Base-by-base conservation (phyloP, 768 basidiomycete genomes). In the Mycena amicta region DNA sequence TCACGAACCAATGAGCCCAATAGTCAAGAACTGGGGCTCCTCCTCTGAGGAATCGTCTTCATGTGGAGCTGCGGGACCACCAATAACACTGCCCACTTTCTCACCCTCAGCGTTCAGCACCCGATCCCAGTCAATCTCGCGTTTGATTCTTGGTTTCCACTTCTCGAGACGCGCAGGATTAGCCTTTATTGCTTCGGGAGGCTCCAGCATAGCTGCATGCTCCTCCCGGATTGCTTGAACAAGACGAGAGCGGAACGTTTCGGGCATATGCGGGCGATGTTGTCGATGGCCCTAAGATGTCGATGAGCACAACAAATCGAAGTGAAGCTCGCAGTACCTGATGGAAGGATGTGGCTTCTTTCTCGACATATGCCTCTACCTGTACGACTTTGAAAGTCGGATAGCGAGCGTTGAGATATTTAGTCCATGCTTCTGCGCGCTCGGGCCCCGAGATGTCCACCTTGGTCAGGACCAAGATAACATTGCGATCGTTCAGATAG, bases 391-490 rank as follows among this genome's bases (percentile, higher is more conserved):
- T 82, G 3, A 81, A 66, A 16, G 72, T 74, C 2, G 89, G 87
- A 67, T 86, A 82, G 5, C 68, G 77, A 13, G 70, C 59, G n/a
- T 74, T 70, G 29, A 93, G 78, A 69, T 86, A 87, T 2, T 74
- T 67, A 13, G 79, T 77, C 93, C 93, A 95, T 3, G 84, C 83
- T 6, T 78, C 73, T 2, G 84, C 82, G 40, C 88, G 81, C 27
- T 69, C 75, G 13, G 83, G 81, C 16, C 93, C 92, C 5, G 90
- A 80, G 33, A 98, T 88, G 73, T 96, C 96, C 22, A 87, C 85
- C 71, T 98, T 95, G 18, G 93, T 95, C 8, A 95, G 80, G 50
- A 94, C 87, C 41, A 95, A 80, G 51, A 95, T 84, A 55, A 87
- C 74, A 58, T 76, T 81, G 26, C 68, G 76, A 64, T 77, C 74